A percentile compares a stretch with the other conserved stretches of the same genome.
These are phyloP conservation scores for Coffea humblotiana DNA, from an alignment of 305 asterid species.

Conservation along the genomic window DNA sequence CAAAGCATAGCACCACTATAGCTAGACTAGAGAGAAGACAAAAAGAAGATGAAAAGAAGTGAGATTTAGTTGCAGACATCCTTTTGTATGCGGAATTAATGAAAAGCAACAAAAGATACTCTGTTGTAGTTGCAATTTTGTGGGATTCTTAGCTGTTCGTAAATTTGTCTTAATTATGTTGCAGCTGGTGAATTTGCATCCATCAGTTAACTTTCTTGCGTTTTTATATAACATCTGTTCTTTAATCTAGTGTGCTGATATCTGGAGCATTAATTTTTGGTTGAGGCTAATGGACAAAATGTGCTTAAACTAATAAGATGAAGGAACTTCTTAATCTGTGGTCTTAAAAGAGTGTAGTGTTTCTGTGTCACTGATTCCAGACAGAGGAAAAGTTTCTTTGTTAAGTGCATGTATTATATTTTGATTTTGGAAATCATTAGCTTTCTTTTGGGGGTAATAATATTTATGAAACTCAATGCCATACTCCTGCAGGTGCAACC, in stretches of 20 bases:
- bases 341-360: background rate
- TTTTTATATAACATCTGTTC: background rate
- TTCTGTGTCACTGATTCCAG: background rate
- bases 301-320: background rate
- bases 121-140: background rate
- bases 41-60: background rate
- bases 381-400: background rate
- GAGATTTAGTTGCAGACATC: background rate
- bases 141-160: background rate
- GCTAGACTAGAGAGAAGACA: background rate
- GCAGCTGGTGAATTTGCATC: background rate
- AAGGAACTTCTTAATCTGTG: background rate
- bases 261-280: background rate
- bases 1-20: background rate
- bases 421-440: slow-evolving; percentile 11
- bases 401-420: slow-evolving; percentile 5
- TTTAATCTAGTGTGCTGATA: background rate
- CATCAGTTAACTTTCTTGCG: background rate
- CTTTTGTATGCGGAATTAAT: background rate
- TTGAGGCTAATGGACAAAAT: background rate
- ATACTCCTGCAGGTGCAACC: slow-evolving; percentile 38
- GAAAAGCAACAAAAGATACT: background rate
- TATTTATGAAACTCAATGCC: slow-evolving; percentile 42
- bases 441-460: slow-evolving; percentile 14
- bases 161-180: background rate